phyloP scores from a whole-genome alignment of 2,329 filamentous ascomycete species.

The Pestalotiopsis sp. region DNA sequence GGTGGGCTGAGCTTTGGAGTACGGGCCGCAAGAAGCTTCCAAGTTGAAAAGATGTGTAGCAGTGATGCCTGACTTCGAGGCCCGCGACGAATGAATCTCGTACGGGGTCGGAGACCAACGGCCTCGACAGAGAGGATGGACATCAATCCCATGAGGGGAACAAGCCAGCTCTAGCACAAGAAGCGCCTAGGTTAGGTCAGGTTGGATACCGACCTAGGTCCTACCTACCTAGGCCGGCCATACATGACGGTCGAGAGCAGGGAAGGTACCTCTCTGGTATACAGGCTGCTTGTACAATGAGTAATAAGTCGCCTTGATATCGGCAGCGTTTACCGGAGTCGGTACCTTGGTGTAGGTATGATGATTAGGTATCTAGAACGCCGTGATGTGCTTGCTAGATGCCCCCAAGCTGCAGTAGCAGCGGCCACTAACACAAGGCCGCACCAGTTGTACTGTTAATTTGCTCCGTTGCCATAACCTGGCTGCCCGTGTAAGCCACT shows the following conservation, averaged over 20 bases:
- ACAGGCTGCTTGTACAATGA: neutral
- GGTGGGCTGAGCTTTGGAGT: conserved; percentile 10
- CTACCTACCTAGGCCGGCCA: neutral
- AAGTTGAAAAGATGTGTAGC: conserved; percentile 12
- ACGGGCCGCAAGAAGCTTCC: conserved; percentile 7
- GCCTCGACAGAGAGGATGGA: neutral
- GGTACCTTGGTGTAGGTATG: neutral
- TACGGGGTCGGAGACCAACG: neutral
- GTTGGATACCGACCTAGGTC: neutral
- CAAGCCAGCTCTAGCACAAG: neutral
- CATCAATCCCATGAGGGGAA: neutral
- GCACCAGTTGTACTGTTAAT: neutral
- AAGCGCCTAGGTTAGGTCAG: neutral
- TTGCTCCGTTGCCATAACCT: neutral
- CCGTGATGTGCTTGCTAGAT: conserved; percentile 2
- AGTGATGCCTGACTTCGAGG: neutral
- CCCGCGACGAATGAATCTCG: neutral
- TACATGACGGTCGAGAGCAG: neutral
- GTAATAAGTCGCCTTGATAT: neutral
- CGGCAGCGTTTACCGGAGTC: neutral
- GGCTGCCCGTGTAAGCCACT: neutral
- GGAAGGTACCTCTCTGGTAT: neutral
- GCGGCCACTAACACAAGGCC: conserved; percentile 2
- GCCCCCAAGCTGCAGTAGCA: neutral
- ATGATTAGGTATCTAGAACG: neutral